These are phyloP conservation scores for Aspergillus homomorphus DNA, from an alignment of 495 filamentous ascomycete species.

Conservation along the genomic window DNA sequence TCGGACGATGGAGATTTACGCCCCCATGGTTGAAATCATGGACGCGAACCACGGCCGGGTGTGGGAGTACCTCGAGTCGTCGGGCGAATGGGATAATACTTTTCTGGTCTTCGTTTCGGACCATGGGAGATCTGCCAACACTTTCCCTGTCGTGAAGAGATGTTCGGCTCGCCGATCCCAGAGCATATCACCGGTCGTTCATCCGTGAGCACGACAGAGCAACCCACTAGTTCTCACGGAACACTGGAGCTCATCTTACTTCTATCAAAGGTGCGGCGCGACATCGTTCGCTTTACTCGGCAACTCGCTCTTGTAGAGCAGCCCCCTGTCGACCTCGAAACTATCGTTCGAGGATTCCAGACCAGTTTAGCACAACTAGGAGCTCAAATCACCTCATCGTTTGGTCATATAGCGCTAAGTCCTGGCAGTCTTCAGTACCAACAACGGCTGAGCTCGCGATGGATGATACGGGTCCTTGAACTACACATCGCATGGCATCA, in stretches of 20 bases:
- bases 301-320: not conserved
- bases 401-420: not conserved
- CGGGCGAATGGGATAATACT: conserved; percentile 53
- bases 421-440: not conserved
- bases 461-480: not conserved
- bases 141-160: conserved; percentile 17
- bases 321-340: not conserved
- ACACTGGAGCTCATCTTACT: not conserved
- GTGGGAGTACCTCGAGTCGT: conserved; percentile 44
- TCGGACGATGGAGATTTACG: conserved; percentile 53
- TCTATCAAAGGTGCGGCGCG: not conserved
- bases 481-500: conserved; percentile 18
- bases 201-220: not conserved
- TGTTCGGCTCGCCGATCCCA: conserved; percentile 7
- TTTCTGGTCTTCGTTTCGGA: conserved; percentile 55
- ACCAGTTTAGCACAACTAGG: not conserved
- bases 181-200: not conserved
- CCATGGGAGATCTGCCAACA: conserved; percentile 40
- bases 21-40: conserved; percentile 54
- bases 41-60: conserved; percentile 52
- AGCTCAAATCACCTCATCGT: not conserved
- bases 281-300: not conserved
- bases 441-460: not conserved
- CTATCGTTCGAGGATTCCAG: not conserved
- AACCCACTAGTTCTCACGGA: not conserved